Percentiles rank a stretch among this genome's conserved stretches.
phyloP scores from a whole-genome alignment of 345 rosid genomes.

The Corymbia maculata region DNA sequence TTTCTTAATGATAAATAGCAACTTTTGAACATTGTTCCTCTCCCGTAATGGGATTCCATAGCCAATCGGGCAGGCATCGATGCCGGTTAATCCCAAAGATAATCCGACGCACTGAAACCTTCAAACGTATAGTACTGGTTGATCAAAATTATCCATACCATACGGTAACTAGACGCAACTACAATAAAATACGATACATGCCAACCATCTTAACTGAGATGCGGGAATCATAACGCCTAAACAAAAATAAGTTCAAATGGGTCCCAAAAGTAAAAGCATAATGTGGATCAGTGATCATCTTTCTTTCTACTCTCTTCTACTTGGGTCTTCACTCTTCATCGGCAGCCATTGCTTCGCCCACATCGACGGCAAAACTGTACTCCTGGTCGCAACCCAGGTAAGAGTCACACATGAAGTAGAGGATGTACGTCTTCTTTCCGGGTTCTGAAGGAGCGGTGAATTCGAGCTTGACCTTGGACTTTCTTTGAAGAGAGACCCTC shows the following conservation, averaged over 20 bases:
- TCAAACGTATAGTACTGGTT: neutral
- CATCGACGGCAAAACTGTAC: slow-evolving; percentile 49
- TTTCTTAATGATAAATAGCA: neutral
- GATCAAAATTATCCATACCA: neutral
- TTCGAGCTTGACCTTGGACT: slow-evolving; percentile 67
- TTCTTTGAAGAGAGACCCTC: slow-evolving; percentile 75
- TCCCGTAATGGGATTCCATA: neutral
- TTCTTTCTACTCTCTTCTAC: neutral
- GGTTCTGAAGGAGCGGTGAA: slow-evolving; percentile 61
- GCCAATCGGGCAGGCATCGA: neutral
- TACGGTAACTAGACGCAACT: neutral
- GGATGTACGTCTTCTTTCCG: slow-evolving; percentile 50
- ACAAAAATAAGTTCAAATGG: neutral
- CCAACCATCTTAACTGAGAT: neutral
- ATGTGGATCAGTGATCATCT: neutral
- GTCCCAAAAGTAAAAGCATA: neutral
- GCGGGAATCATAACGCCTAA: neutral
- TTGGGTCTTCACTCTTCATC: slow-evolving; percentile 5
- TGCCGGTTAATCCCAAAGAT: neutral
- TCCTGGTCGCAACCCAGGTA: slow-evolving; percentile 92
- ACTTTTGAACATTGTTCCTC: neutral
- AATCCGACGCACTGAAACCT: neutral
- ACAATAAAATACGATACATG: neutral
- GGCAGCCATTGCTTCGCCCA: slow-evolving; percentile 27
- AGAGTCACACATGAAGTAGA: slow-evolving; percentile 85